Evolutionary conservation across 495 filamentous ascomycete species (phyloP).

Genomic region (Penicillium silybi): DNA sequence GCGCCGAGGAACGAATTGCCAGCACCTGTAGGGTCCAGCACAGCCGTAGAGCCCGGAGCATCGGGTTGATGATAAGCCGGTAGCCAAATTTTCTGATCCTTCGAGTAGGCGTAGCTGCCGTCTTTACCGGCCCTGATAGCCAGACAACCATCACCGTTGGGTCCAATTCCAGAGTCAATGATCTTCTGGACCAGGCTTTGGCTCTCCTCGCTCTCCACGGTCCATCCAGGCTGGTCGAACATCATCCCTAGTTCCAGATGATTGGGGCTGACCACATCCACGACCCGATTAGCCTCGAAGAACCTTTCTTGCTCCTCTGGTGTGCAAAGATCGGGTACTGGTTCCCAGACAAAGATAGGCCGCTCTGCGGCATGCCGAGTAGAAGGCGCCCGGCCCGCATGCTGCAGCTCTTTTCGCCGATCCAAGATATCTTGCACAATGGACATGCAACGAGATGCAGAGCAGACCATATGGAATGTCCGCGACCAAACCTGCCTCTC

Average conservation of each 20-base stretch:
- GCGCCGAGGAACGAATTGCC: slow-evolving; percentile 91
- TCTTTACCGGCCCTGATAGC: slow-evolving; percentile 55
- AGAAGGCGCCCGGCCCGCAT: slow-evolving; percentile 22
- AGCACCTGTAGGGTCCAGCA: slow-evolving; percentile 92
- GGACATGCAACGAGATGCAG: slow-evolving; percentile 68
- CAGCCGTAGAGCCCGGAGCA: slow-evolving; percentile 38
- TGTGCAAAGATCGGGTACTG: slow-evolving; percentile 81
- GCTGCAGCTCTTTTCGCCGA: slow-evolving; percentile 36
- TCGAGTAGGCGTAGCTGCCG: slow-evolving; percentile 52
- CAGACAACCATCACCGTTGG: slow-evolving; percentile 40
- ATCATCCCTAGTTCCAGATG: slow-evolving; percentile 78
- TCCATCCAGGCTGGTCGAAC: slow-evolving; percentile 61
- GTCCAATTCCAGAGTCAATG: slow-evolving; percentile 50
- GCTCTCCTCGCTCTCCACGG: slow-evolving; percentile 40
- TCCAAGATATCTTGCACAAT: slow-evolving; percentile 61
- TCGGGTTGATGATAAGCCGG: slow-evolving; percentile 55
- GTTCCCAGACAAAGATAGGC: slow-evolving; percentile 90
- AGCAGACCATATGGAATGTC: slow-evolving; percentile 86
- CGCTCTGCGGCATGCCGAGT: slow-evolving; percentile 26
- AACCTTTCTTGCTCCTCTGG: slow-evolving; percentile 71
- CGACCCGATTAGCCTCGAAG: slow-evolving; percentile 62
- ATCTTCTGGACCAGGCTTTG: slow-evolving; percentile 53
- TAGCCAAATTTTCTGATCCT: slow-evolving; percentile 37
- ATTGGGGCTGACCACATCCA: slow-evolving; percentile 88
- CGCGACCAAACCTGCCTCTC: slow-evolving; percentile 60